Evolutionary conservation across 805 yeast species (phyloP).

Genomic region (Saccharomyces paradoxus): DNA sequence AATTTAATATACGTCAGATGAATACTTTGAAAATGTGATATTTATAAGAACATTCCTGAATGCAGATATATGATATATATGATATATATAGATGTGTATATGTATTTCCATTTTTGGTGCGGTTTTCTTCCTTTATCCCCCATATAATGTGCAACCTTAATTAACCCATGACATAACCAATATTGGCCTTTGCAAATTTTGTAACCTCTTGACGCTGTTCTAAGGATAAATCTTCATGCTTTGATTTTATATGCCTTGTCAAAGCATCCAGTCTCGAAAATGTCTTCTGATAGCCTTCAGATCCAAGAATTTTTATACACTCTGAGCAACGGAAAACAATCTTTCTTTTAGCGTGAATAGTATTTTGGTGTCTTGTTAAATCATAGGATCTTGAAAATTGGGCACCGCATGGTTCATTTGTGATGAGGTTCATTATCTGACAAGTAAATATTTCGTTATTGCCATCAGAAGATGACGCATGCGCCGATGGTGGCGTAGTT

Average conservation of each 20-base stretch:
- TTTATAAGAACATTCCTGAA: background rate
- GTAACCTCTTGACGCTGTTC: slow-evolving; percentile 62
- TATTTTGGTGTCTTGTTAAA: slow-evolving; percentile 89
- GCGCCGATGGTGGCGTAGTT: background rate
- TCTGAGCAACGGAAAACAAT: slow-evolving; percentile 78
- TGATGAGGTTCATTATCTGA: slow-evolving; percentile 18
- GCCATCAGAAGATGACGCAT: background rate
- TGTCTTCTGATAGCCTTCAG: slow-evolving; percentile 52
- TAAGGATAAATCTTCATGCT: slow-evolving; percentile 53
- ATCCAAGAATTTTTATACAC: slow-evolving; percentile 47
- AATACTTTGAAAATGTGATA: background rate
- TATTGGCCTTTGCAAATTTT: slow-evolving; percentile 69
- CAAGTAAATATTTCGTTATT: slow-evolving; percentile 13
- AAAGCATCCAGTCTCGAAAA: slow-evolving; percentile 92
- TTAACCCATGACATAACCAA: slow-evolving; percentile 41
- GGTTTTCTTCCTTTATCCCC: background rate
- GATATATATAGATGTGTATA: background rate
- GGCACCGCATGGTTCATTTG: slow-evolving; percentile 27
- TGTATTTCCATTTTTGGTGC: background rate
- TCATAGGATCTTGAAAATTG: slow-evolving; percentile 90
- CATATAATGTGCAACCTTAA: background rate
- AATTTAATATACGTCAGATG: background rate
- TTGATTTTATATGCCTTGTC: slow-evolving; percentile 85
- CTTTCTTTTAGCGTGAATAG: slow-evolving; percentile 85
- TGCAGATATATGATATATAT: background rate